A percentile compares a stretch with the other conserved stretches of the same genome.
These are phyloP conservation scores for Pseudocercospora fuligena DNA, from an alignment of 2,329 filamentous ascomycete species.

Conservation along the genomic window DNA sequence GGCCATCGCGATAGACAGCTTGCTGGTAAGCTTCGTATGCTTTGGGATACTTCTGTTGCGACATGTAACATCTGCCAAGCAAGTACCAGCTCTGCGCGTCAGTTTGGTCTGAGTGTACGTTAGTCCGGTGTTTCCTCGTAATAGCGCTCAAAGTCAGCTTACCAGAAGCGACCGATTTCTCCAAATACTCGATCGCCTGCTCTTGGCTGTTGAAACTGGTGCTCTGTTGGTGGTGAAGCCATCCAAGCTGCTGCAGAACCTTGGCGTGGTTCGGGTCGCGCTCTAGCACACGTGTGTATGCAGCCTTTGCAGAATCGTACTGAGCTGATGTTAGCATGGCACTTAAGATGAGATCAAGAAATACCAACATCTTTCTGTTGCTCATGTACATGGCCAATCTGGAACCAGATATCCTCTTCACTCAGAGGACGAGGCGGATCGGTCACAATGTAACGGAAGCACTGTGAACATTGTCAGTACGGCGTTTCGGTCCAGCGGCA, in stretches of 20 bases:
- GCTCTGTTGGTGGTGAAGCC: constrained; percentile 96
- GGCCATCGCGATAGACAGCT: constrained; percentile 94
- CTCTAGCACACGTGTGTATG: constrained; percentile 91
- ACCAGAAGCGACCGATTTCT: constrained; percentile 95
- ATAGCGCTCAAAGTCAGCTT: constrained; percentile 44
- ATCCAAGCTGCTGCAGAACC: constrained; percentile 95
- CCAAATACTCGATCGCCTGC: constrained; percentile 92
- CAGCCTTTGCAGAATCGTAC: constrained; percentile 91
- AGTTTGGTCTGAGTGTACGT: constrained; percentile 70
- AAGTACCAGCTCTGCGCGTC: constrained; percentile 99
- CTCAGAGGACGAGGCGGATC: constrained; percentile 91
- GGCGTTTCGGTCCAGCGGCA: neutral
- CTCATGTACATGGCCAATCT: constrained; percentile 98
- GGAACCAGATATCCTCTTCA: constrained; percentile 99
- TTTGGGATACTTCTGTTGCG: constrained; percentile 97
- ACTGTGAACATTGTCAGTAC: constrained; percentile 59
- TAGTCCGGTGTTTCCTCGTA: constrained; percentile 24
- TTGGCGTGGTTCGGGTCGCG: constrained; percentile 96
- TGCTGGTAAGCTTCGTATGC: constrained; percentile 99
- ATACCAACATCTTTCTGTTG: constrained; percentile 93
- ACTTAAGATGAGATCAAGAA: neutral
- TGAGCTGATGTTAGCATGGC: constrained; percentile 49
- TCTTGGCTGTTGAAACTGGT: constrained; percentile 90
- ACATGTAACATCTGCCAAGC: constrained; percentile 97
- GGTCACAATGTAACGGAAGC: constrained; percentile 96